phyloP scores from a whole-genome alignment of 345 rosid species.

The Gossypium ekmanianum region DNA sequence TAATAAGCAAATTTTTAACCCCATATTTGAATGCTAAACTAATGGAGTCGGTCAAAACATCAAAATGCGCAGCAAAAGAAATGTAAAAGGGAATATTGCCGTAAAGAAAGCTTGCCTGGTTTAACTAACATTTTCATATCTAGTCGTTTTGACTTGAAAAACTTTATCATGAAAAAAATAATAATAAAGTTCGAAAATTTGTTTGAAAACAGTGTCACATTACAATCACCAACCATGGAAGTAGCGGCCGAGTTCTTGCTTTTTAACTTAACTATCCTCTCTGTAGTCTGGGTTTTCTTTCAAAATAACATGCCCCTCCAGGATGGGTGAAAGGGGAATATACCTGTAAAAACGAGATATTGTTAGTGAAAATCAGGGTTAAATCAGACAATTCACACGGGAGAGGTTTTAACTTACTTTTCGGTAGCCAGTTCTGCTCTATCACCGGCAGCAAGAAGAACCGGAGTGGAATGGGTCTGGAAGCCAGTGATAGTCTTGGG shows the following conservation, averaged over 20 bases:
- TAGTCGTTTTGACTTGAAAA: no score
- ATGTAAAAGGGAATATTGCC: no score
- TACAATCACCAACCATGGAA: not conserved
- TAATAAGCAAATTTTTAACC: no score
- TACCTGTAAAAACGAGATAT: slow-evolving; percentile 41
- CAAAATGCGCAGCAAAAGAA: no score
- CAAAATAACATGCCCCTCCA: slow-evolving; percentile 90
- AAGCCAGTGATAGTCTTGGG: slow-evolving; percentile 96
- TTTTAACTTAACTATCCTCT: slow-evolving; percentile 39
- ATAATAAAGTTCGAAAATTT: no score
- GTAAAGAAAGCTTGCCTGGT: no score
- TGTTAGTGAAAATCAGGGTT: not conserved
- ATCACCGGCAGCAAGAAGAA: slow-evolving; percentile 92
- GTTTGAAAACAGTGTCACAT: no score
- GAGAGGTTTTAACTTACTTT: slow-evolving; percentile 43
- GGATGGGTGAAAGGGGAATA: slow-evolving; percentile 79
- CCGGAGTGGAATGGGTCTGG: slow-evolving; percentile 94
- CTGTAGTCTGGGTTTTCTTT: slow-evolving; percentile 77
- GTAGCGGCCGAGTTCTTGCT: not conserved
- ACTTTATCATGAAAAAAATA: no score
- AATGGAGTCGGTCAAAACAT: no score
- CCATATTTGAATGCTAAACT: no score
- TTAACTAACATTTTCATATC: no score
- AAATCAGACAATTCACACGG: not conserved
- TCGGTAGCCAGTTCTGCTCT: slow-evolving; percentile 95